Conservation (phyloP, 805 yeast species). For the Clavispora santaluciae region DNA sequence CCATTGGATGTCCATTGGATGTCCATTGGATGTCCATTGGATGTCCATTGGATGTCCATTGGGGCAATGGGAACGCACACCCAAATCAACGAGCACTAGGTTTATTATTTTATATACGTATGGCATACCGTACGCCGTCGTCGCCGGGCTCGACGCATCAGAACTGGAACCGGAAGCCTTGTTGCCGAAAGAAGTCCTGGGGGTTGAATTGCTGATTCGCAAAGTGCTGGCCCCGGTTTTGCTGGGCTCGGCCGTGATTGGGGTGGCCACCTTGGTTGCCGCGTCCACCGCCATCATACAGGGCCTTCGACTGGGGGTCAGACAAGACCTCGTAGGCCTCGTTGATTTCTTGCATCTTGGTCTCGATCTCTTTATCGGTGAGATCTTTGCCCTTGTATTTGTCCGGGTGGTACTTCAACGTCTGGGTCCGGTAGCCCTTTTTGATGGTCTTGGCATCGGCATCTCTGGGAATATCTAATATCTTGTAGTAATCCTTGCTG, state of each 20-base stretch:
- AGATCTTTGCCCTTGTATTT: constrained; percentile 68
- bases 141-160: too few species aligned
- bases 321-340: constrained; percentile 87
- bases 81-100: too few species aligned
- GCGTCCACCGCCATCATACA: constrained; percentile 57
- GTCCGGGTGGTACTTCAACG: constrained; percentile 88
- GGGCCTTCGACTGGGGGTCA: constrained; percentile 54
- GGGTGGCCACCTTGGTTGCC: constrained; percentile 8
- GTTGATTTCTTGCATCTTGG: constrained; percentile 86
- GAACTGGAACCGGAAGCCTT: constrained; percentile 1
- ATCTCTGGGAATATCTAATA: constrained; percentile 58
- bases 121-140: too few species aligned
- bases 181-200: constrained; percentile 8
- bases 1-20: too few species aligned
- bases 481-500: constrained; percentile 72
- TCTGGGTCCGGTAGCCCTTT: constrained; percentile 72
- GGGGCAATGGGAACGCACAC: too few species aligned
- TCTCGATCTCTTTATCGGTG: constrained; percentile 64
- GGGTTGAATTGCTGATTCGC: constrained; percentile 10
- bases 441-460: constrained; percentile 73
- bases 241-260: constrained; percentile 3
- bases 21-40: too few species aligned
- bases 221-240: constrained; percentile 1
- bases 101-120: background rate
- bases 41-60: too few species aligned